Base-by-base conservation (phyloP, 768 basidiomycete genomes). In the Leucocoprinus birnbaumii region DNA sequence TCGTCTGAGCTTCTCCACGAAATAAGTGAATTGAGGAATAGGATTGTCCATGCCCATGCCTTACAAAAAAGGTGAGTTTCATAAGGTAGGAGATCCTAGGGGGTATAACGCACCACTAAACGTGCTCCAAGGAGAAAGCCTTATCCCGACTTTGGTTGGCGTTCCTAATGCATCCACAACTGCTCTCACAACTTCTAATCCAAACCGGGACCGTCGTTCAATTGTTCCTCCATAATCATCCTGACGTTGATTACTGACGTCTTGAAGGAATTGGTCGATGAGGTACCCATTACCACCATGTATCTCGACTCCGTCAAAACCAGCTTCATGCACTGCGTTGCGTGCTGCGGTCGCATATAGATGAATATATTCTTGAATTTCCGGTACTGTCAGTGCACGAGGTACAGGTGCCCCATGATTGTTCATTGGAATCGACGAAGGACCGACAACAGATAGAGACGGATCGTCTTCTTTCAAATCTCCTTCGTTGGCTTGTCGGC, bases 161-260 rank as follows among this genome's bases (percentile, higher is more conserved):
- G 43, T 44, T 0, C 88, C 87, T 37, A 89, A 66, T 1, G 78
- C 77, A 0, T 73, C 63, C 2, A 68, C 70, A 1, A 87, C 68
- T 1, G 80, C 82, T 34, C 80, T 73, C 5, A 82, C 63, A 37
- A 86, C 70, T 56, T 85, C 82, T 4, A 85, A 67, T 0, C 67
- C 62, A 64, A 91, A 89, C 24, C 80, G 72, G 1, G 74, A 70
- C 3, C 89, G 73, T 53, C 79, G 80, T 64, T 85, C 80, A 25
- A 88, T 68, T 43, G 76, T 78, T 2, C 89, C 89, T 0, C 89
- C 89, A 65, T 86, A 91, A 42, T 76, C 69, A 63, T 89, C 87
- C 31, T 31, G 31, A 31, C 31, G 31, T 31, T 31, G 31, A 31
- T 31, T 31, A 11, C 71, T 71, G n/a, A 72, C 63, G 25, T 78